These are phyloP conservation scores for Exophiala sideris DNA, from an alignment of 2,329 filamentous ascomycete species.

Conservation along the genomic window DNA sequence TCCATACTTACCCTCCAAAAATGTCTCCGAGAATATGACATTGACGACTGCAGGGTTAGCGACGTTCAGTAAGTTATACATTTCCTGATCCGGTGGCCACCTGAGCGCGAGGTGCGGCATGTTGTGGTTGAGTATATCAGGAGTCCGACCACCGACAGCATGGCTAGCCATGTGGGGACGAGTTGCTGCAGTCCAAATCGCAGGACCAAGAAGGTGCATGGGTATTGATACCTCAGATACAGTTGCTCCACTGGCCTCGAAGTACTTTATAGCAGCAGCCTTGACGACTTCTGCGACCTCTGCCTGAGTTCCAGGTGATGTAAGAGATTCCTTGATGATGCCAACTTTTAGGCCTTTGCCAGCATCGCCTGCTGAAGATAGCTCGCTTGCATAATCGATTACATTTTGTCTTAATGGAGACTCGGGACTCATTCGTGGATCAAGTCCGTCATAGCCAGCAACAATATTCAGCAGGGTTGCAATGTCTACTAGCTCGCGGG, in stretches of 20 bases:
- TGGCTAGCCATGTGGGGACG: slow-evolving; percentile 34
- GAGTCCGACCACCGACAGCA: slow-evolving; percentile 32
- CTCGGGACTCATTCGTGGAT: slow-evolving; percentile 41
- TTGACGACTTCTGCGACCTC: slow-evolving; percentile 40
- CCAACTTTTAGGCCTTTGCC: slow-evolving; percentile 45
- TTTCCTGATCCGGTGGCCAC: slow-evolving; percentile 40
- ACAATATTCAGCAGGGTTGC: slow-evolving; percentile 45
- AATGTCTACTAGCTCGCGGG: slow-evolving; percentile 41
- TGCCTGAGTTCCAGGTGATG: slow-evolving; percentile 36
- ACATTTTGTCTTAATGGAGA: slow-evolving; percentile 36
- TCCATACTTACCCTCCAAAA: slow-evolving; percentile 32
- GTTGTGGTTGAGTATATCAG: slow-evolving; percentile 34
- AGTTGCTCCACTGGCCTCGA: slow-evolving; percentile 42
- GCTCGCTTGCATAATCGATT: slow-evolving; percentile 33
- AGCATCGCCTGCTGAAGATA: slow-evolving; percentile 28
- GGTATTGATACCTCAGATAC: slow-evolving; percentile 48
- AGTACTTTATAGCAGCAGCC: slow-evolving; percentile 36
- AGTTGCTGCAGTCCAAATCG: slow-evolving; percentile 49
- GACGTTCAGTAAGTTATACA: slow-evolving; percentile 44
- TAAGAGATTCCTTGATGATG: slow-evolving; percentile 46
- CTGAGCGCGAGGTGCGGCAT: slow-evolving; percentile 32
- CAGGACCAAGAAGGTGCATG: slow-evolving; percentile 45
- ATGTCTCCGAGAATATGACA: slow-evolving; percentile 40
- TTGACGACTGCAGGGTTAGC: slow-evolving; percentile 47
- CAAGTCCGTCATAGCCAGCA: slow-evolving; percentile 51